Evolutionary conservation across 495 filamentous ascomycete species (phyloP), one percentile per base, ranked within the genome.

Genomic region (Bathelium albidoporum): DNA sequence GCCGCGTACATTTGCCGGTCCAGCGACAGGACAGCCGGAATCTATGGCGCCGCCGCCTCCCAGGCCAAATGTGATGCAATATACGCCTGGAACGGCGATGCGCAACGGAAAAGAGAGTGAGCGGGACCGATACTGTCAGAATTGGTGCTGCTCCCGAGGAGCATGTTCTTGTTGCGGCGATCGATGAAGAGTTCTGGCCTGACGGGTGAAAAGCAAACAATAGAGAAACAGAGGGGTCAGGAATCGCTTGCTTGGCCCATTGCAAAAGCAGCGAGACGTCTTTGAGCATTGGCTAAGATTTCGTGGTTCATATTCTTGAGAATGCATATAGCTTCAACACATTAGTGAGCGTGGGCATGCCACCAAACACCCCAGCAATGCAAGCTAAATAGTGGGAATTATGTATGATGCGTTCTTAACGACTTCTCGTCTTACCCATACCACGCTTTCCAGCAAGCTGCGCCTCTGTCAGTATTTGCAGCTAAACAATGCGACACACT

Each of bases 381-480:
- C n/a, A 55, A 29, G 49, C 4, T 16, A 9, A 0, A 3, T 29
- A 26, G 20, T 26, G 20, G 1, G 26, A 24, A 9, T n/a, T 3
- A 3, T 16, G 43, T 7, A 3, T 3, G 5, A 20, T 16, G 18
- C 11, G 2, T 55, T 36, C 34, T 63, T 75, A 81, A 45, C 80
- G 74, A 59, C 75, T 77, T 58, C 77, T 70, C 22, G 81, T 84
- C 75, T 83, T 84, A 45, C 83, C 83, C 66, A 82, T 81, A 1
- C 80, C 80, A 49, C 83, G 75, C 79, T 85, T 85, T 60, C 83
- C 82, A 22, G 80, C 75, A 64, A 81, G 74, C 81, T 82, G 63
- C 32, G 62, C 60, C 43, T 12, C 24, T 18, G 65, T 80, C 73
- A 81, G 76, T 20, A 69, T 18, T 20, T n/a, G 59, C 24, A 22